Percentiles rank a stretch among this genome's conserved stretches.
Evolutionary conservation across 495 filamentous ascomycete species (phyloP).

Genomic region (Podospora fimiseda): DNA sequence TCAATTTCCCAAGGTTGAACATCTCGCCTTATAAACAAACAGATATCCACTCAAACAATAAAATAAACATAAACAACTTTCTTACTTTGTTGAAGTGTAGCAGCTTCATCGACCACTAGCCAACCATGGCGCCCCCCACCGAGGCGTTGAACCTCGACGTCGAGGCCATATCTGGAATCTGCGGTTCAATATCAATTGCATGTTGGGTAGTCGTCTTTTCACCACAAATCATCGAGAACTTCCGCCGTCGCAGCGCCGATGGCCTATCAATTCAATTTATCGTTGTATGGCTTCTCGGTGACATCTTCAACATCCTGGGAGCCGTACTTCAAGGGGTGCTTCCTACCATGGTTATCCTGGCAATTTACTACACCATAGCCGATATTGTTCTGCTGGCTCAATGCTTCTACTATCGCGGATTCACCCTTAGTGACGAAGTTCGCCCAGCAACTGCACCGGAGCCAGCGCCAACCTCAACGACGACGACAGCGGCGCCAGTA

Average conservation of each 20-base stretch:
- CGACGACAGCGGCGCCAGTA: conserved; percentile 11
- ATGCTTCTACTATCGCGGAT: conserved; percentile 90
- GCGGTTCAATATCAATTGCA: conserved; percentile 89
- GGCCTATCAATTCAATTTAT: conserved; percentile 87
- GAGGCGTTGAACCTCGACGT: conserved; percentile 64
- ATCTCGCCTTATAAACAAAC: too few relatives aligned
- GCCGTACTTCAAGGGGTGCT: conserved; percentile 88
- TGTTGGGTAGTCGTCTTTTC: conserved; percentile 98
- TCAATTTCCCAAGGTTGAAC: too few relatives aligned
- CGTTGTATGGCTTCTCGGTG: conserved; percentile 82
- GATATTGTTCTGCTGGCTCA: conserved; percentile 83
- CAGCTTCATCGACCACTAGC: background rate
- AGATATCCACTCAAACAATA: too few relatives aligned
- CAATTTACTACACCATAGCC: conserved; percentile 90
- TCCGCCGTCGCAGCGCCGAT: conserved; percentile 77
- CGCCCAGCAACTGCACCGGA: conserved; percentile 18
- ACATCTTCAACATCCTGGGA: conserved; percentile 95
- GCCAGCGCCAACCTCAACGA: conserved; percentile 3
- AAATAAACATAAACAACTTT: background rate
- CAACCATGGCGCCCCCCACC: conserved; percentile 62
- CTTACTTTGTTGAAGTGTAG: background rate
- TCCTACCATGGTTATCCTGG: conserved; percentile 92
- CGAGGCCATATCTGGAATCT: conserved; percentile 83
- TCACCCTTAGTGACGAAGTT: conserved; percentile 58
- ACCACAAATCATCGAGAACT: conserved; percentile 94